Base-by-base conservation (phyloP, 2,329 filamentous ascomycete species). In the Pestalotiopsis sp. region DNA sequence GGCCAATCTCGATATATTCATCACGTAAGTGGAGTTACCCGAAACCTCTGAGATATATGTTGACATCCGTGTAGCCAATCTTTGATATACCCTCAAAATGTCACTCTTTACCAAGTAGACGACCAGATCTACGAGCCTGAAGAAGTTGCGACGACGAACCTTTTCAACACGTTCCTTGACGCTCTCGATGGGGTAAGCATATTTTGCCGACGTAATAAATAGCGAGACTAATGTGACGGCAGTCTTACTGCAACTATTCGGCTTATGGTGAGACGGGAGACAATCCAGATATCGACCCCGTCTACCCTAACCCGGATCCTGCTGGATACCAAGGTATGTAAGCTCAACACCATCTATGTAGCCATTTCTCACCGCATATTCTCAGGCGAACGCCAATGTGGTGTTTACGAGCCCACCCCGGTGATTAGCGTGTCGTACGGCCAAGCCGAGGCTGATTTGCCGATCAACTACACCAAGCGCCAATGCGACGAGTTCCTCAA, bases 351-450 rank as follows among this genome's bases (percentile, higher is more conserved):
- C 14, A 13, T 5, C 57, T 9, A 59, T 14, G 2, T 7, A 27
- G 57, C 27, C 11, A 13, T 11, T 59, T 6, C 20, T 13, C 25
- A 27, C 13, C 14, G 12, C 11, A 11, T 14, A 9, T 27, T 9
- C 17, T 27, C 6, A 62, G 59, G 59, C 14, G 68, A 75, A 56
- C 75, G 80, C n/a, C 74, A 76, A 70, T 81, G 77, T 70, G 78
- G 77, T 57, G 73, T 73, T 14, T 78, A 76, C 78, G 80, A 83
- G 72, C 85, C 86, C 2, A 86, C 87, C 11, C 87, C 88, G 70
- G 87, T 89, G 3, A 82, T 87, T 66, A 84, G 81, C 31, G 85
- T 89, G 69, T 85, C 83, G 3, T 87, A 88, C 73, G 85, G 85
- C 23, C 82, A 83, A 66, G 80, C 83, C 57, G 87, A 89, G 75